phyloP scores from a whole-genome alignment of 345 rosid species.

The Gossypium australe region DNA sequence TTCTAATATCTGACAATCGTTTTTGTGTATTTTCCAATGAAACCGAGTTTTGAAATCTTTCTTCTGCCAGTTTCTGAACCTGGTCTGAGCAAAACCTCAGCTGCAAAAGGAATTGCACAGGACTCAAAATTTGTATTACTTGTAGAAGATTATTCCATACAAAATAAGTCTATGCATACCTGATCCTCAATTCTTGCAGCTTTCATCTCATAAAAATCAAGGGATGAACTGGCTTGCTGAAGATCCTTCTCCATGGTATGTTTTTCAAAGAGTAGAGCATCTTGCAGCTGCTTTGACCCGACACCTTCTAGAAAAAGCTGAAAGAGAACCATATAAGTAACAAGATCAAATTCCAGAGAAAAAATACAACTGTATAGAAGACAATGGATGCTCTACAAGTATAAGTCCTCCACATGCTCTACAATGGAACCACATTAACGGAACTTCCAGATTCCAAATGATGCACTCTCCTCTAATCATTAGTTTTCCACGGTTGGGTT shows the following conservation, averaged over 20 bases:
- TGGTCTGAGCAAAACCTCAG: conserved; percentile 55
- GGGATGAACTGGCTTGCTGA: conserved; percentile 62
- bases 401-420: not conserved
- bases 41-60: conserved; percentile 45
- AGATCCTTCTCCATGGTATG: conserved; percentile 55
- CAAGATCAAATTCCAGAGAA: conserved; percentile 15
- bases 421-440: not conserved
- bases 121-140: not conserved
- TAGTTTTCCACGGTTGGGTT: not conserved
- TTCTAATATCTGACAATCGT: conserved; percentile 51
- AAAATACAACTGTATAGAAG: not conserved
- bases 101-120: conserved; percentile 42
- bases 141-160: not conserved
- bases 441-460: not conserved
- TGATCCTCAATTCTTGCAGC: conserved; percentile 68
- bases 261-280: conserved; percentile 57
- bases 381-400: not conserved
- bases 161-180: conserved; percentile 37
- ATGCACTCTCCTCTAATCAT: not conserved
- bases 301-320: conserved; percentile 88
- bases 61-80: conserved; percentile 71
- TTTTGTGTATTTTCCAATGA: conserved; percentile 55
- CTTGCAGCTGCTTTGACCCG: conserved; percentile 67
- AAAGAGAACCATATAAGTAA: conserved; percentile 20
- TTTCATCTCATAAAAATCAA: conserved; percentile 60